Conservation (phyloP, 176 grass and related monocot genomes). For the Raddia distichophylla region DNA sequence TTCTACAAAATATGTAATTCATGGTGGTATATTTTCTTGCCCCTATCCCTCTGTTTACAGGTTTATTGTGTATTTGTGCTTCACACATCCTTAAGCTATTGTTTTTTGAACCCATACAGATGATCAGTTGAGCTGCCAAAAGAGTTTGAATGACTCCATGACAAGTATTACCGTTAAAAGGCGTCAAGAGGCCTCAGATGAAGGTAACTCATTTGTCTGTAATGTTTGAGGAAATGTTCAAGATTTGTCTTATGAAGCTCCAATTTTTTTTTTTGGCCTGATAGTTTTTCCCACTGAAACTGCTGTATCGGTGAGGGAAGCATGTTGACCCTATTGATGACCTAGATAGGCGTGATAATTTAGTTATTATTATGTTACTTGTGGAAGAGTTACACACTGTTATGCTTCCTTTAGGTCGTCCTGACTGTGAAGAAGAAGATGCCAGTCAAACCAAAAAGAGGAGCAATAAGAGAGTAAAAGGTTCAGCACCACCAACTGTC, state of each 20-base stretch:
- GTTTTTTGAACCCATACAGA: conserved; percentile 41
- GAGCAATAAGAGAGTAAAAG: conserved; percentile 76
- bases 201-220: conserved; percentile 55
- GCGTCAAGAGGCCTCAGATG: conserved; percentile 51
- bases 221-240: conserved; percentile 26
- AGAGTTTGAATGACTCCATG: conserved; percentile 35
- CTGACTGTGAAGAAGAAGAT: conserved; percentile 49
- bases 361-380: conserved; percentile 25
- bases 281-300: conserved; percentile 23
- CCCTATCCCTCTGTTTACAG: background rate
- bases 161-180: conserved; percentile 62
- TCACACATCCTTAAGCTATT: conserved; percentile 28
- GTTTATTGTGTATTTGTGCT: conserved; percentile 31
- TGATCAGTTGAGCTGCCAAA: conserved; percentile 36
- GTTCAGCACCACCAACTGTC: conserved; percentile 40
- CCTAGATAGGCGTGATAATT: background rate
- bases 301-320: conserved; percentile 24
- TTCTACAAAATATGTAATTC: conserved; percentile 44
- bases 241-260: conserved; percentile 21
- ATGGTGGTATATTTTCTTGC: conserved; percentile 42
- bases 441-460: conserved; percentile 55
- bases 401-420: conserved; percentile 41
- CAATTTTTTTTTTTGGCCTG: background rate
- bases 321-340: conserved; percentile 5
- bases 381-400: conserved; percentile 6